These are phyloP conservation scores for Durio zibethinus DNA, from an alignment of 345 rosid genomes.

Conservation along the genomic window DNA sequence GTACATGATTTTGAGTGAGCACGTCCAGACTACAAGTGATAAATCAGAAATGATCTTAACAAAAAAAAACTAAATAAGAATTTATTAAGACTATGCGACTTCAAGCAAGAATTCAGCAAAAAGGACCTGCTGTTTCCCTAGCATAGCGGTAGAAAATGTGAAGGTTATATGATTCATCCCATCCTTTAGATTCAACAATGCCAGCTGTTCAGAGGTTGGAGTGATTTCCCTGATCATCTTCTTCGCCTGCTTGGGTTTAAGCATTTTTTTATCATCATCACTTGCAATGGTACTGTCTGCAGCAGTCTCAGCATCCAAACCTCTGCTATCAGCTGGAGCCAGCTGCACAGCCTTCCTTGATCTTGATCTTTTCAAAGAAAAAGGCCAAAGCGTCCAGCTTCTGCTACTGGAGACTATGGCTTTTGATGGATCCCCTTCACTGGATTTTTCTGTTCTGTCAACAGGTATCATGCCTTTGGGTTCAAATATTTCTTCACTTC, in stretches of 20 bases:
- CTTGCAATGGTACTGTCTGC: slow-evolving; percentile 23
- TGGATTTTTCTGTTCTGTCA: slow-evolving; percentile 40
- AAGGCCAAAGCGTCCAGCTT: slow-evolving; percentile 93
- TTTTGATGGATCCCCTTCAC: slow-evolving; percentile 44
- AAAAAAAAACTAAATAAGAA: not conserved
- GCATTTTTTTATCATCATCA: slow-evolving; percentile 30
- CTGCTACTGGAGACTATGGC: slow-evolving; percentile 35
- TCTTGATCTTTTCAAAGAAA: slow-evolving; percentile 48
- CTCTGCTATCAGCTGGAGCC: slow-evolving; percentile 25
- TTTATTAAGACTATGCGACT: slow-evolving; percentile 15
- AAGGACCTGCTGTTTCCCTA: slow-evolving; percentile 81
- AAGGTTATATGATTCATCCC: slow-evolving; percentile 75
- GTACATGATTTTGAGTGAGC: slow-evolving; percentile 4
- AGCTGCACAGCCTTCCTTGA: slow-evolving; percentile 32
- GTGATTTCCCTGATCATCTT: slow-evolving; percentile 51
- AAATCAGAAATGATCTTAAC: slow-evolving; percentile 9
- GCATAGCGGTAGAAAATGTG: slow-evolving; percentile 85
- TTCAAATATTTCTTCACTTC: slow-evolving; percentile 41
- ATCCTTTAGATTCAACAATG: slow-evolving; percentile 72
- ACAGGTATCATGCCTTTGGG: slow-evolving; percentile 58
- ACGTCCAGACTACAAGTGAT: slow-evolving; percentile 1
- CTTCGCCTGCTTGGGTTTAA: slow-evolving; percentile 38
- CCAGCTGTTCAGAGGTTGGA: slow-evolving; percentile 88
- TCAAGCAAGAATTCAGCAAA: slow-evolving; percentile 10
- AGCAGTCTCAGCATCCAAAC: slow-evolving; percentile 29